Base-by-base conservation (phyloP, 2,329 filamentous ascomycete genomes). In the Teratosphaeria pseudoeucalypti region DNA sequence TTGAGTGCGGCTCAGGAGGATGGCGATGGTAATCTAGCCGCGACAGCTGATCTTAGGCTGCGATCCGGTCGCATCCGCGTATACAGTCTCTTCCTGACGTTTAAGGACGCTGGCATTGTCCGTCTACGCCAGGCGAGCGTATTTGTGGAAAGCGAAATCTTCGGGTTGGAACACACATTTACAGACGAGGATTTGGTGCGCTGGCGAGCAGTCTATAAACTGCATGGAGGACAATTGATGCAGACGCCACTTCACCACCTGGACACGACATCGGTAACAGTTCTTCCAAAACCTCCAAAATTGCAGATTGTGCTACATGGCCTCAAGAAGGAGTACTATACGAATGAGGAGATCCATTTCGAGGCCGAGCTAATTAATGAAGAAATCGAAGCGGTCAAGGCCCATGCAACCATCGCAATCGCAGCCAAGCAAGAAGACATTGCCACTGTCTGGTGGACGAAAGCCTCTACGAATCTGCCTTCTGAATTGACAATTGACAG, bases 201-300 rank as follows among this genome's bases (percentile, higher is more conserved):
- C 10, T 49, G 55, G 14, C 9, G 26, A n/a, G 27, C 52, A 5
- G 6, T 61, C 60, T 60, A 62, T 52, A 47, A 64, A 6, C 23
- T 59, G 32, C 56, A 61, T n/a, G 57, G 59, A n/a, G 63, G 57
- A 32, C 47, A 54, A 19, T 14, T 66, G 11, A 60, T 62, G 10
- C 61, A 58, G 55, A 49, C 59, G 11, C 54, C 59, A n/a, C 61
- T 69, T 9, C 62, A 64, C 26, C 77, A 77, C 57, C 74, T 75
- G 47, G 77, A 82, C 59, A 77, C 78, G 1, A 77, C 82, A 37
- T 76, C 77, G 1, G 82, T 95, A 59, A 86, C 84, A 59, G 85
- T 99, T 27, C 80, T 91, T 58, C 92, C 94, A 1, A 89, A 95
- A 64, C 94, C 92, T 32, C 94, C 94, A 0, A 97, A 96, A 74